Evolutionary conservation across 1,284 basidiomycete species (phyloP).

Genomic region (Stygiomarasmius scandens): DNA sequence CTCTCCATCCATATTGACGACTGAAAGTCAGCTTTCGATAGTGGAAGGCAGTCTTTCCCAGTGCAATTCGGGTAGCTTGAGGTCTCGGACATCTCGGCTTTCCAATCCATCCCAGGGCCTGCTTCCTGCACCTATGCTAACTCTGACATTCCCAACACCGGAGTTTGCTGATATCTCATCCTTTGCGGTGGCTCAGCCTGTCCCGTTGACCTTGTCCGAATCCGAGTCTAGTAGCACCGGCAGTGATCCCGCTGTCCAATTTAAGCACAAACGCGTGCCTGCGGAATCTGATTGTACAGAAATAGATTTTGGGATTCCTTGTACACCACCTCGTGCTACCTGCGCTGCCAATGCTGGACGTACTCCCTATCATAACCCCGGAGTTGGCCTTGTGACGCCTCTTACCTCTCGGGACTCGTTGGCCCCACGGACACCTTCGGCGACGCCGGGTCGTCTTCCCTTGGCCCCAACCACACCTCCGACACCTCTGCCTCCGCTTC

Average conservation of each 20-base stretch:
- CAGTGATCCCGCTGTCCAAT: background rate
- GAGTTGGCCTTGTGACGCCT: constrained; percentile 1
- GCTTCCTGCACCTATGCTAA: constrained; percentile 6
- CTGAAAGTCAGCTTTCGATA: background rate
- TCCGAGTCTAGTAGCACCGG: background rate
- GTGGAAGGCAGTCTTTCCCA: background rate
- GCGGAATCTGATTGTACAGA: background rate
- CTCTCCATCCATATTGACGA: background rate
- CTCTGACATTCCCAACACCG: constrained; percentile 12
- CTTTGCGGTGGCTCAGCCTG: background rate
- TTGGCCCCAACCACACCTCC: constrained; percentile 1
- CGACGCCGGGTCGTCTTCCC: background rate
- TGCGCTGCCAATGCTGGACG: background rate
- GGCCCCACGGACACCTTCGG: background rate
- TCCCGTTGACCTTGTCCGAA: background rate
- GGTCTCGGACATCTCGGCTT: background rate
- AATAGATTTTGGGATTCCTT: background rate
- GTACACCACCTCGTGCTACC: background rate
- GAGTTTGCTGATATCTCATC: background rate
- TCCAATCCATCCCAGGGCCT: background rate
- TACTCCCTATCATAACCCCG: background rate
- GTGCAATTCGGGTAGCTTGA: background rate
- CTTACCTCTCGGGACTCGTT: background rate
- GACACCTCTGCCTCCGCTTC: constrained; percentile 11
- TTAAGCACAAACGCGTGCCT: background rate